Evolutionary conservation across 2,329 filamentous ascomycete species (phyloP).

Genomic region (Tolypocladium nubicola): DNA sequence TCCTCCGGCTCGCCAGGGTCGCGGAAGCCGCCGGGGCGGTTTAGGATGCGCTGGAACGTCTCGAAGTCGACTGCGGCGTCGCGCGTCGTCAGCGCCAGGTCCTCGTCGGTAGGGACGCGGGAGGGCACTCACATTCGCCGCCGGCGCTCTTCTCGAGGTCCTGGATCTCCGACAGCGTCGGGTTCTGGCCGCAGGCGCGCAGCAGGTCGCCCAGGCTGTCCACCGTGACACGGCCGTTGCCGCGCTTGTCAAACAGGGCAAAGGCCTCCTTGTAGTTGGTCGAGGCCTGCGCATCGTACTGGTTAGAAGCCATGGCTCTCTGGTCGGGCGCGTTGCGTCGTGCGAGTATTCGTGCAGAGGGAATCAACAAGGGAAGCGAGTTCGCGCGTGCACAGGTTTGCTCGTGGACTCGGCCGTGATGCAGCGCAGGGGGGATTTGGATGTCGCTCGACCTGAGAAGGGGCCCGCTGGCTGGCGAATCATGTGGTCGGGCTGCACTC

Average conservation of each 20-base stretch:
- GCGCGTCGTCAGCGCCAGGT: not conserved
- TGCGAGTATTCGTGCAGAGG: not conserved
- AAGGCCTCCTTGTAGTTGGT: conserved; percentile 99
- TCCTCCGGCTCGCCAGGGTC: conserved; percentile 96
- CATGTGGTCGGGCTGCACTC: conserved; percentile 13
- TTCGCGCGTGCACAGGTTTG: not conserved
- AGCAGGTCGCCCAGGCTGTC: conserved; percentile 87
- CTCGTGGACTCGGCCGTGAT: not conserved
- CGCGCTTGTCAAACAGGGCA: conserved; percentile 98
- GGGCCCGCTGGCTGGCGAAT: conserved; percentile 17
- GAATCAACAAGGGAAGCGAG: not conserved
- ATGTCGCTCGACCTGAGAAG: not conserved
- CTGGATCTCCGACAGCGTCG: conserved; percentile 82
- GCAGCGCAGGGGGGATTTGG: not conserved
- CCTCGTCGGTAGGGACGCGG: not conserved
- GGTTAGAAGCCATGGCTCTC: conserved; percentile 38
- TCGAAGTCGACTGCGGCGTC: conserved; percentile 77
- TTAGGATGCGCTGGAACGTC: conserved; percentile 91
- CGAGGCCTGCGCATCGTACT: conserved; percentile 49
- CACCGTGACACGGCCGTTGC: conserved; percentile 80
- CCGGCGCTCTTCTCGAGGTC: conserved; percentile 88
- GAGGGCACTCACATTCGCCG: conserved; percentile 68
- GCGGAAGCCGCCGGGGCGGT: conserved; percentile 95
- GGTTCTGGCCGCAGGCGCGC: conserved; percentile 95
- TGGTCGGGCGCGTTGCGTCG: not conserved